These are phyloP conservation scores for Candida anutae DNA, from an alignment of 1,139 yeast species.

Conservation along the genomic window DNA sequence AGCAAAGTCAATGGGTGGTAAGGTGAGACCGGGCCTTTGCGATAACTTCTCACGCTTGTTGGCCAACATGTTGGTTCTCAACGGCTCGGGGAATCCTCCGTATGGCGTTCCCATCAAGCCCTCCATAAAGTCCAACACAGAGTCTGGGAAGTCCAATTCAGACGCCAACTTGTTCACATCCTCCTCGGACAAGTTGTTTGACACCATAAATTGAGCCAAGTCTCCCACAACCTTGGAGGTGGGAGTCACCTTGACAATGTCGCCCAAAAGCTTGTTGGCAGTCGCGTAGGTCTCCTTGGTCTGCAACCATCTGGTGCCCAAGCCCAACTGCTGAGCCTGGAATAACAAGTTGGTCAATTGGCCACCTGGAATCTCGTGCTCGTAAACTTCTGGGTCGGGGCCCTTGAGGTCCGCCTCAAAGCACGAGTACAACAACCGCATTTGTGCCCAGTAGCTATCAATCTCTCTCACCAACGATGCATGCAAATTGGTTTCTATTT, in stretches of 20 bases:
- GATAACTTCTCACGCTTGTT: slow-evolving; percentile 85
- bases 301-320: slow-evolving; percentile 93
- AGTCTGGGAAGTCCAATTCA: slow-evolving; percentile 95
- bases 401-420: slow-evolving; percentile 98
- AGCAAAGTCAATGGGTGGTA: slow-evolving; percentile 74
- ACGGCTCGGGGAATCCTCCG: slow-evolving; percentile 99
- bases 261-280: slow-evolving; percentile 88
- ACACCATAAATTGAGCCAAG: slow-evolving; percentile 97
- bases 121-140: slow-evolving; percentile 95
- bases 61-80: slow-evolving; percentile 77
- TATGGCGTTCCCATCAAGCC: slow-evolving; percentile 99
- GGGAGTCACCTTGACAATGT: slow-evolving; percentile 96
- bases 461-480: slow-evolving; percentile 66
- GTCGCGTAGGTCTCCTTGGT: slow-evolving; percentile 89
- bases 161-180: slow-evolving; percentile 84
- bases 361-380: slow-evolving; percentile 99
- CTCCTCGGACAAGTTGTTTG: slow-evolving; percentile 77
- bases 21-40: slow-evolving; percentile 83
- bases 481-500: slow-evolving; percentile 66
- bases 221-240: slow-evolving; percentile 99
- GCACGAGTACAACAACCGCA: slow-evolving; percentile 92
- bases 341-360: slow-evolving; percentile 93
- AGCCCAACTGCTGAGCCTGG: slow-evolving; percentile 98
- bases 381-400: slow-evolving; percentile 98
- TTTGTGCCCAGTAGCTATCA: slow-evolving; percentile 97